A percentile compares a stretch with the other conserved stretches of the same genome.
Conservation (phyloP, 2,329 filamentous ascomycete genomes). For the Botrytis pseudocinerea region DNA sequence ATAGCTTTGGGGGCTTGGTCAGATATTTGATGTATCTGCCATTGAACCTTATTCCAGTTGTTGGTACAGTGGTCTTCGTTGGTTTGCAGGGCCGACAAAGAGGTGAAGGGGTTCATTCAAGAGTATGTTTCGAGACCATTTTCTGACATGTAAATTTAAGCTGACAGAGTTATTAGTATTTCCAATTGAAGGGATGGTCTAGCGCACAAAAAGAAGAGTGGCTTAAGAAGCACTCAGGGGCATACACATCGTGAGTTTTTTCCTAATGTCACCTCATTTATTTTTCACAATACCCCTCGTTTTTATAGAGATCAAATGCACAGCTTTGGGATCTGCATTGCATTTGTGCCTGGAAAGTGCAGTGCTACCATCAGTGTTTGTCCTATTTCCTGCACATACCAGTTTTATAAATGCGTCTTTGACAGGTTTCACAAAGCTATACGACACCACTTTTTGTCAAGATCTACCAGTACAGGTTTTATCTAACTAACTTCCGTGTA, state of each 20-base stretch:
- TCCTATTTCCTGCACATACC: neutral
- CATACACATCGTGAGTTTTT: conserved; percentile 73
- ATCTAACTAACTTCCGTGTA: conserved; percentile 46
- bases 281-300: neutral
- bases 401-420: conserved; percentile 12
- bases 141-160: neutral
- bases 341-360: neutral
- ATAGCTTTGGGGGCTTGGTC: conserved; percentile 64
- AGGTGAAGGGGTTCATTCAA: conserved; percentile 49
- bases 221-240: conserved; percentile 67
- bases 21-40: conserved; percentile 73
- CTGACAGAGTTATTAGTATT: conserved; percentile 61
- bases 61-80: conserved; percentile 81
- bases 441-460: neutral
- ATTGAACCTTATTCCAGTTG: conserved; percentile 87
- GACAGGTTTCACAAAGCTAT: conserved; percentile 19
- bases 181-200: conserved; percentile 86
- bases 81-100: conserved; percentile 63
- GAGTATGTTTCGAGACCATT: conserved; percentile 47
- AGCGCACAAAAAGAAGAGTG: conserved; percentile 64
- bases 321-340: conserved; percentile 1
- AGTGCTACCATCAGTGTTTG: neutral
- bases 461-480: neutral
- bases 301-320: neutral
- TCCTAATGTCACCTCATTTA: neutral